Conservation (phyloP, 352 stramenopile genomes). For the Globisporangium canariense region DNA sequence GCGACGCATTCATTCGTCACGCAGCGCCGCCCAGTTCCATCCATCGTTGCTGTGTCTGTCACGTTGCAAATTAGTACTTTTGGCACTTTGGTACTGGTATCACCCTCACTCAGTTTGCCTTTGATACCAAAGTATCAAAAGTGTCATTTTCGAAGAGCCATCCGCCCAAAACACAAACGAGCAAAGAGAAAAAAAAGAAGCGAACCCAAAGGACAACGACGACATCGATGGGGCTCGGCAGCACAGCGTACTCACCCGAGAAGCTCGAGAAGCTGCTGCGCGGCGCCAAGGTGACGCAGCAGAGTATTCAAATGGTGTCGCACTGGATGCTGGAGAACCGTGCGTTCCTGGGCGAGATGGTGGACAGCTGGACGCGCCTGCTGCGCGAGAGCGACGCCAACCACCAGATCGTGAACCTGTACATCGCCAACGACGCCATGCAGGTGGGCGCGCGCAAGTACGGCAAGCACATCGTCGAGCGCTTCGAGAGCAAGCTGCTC, state of each 20-base stretch:
- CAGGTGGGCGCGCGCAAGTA: constrained; percentile 81
- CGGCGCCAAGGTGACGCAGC: constrained; percentile 70
- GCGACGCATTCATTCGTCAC: too few relatives aligned
- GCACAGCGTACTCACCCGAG: constrained; percentile 38
- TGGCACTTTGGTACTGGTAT: too few relatives aligned
- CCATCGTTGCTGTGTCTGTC: too few relatives aligned
- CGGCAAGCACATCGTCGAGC: constrained; percentile 58
- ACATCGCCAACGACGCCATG: constrained; percentile 86
- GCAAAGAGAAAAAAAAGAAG: too few relatives aligned
- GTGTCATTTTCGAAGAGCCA: too few relatives aligned
- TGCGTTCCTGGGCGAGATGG: constrained; percentile 55
- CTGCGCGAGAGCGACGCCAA: constrained; percentile 43
- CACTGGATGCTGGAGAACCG: constrained; percentile 75
- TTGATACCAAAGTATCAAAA: too few relatives aligned
- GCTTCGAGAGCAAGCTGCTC: constrained; percentile 60
- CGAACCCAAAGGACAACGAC: too few relatives aligned
- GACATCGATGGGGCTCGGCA: constrained; percentile 15
- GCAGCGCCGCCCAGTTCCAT: too few relatives aligned
- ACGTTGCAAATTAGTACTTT: too few relatives aligned
- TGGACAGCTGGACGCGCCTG: constrained; percentile 51
- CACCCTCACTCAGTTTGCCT: too few relatives aligned
- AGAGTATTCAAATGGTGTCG: constrained; percentile 80
- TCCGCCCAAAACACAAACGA: too few relatives aligned
- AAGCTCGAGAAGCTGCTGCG: constrained; percentile 67
- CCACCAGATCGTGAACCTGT: constrained; percentile 82